These are phyloP conservation scores for Trichomonascaceae sp. DNA, from an alignment of 1,139 yeast genomes.

Conservation along the genomic window DNA sequence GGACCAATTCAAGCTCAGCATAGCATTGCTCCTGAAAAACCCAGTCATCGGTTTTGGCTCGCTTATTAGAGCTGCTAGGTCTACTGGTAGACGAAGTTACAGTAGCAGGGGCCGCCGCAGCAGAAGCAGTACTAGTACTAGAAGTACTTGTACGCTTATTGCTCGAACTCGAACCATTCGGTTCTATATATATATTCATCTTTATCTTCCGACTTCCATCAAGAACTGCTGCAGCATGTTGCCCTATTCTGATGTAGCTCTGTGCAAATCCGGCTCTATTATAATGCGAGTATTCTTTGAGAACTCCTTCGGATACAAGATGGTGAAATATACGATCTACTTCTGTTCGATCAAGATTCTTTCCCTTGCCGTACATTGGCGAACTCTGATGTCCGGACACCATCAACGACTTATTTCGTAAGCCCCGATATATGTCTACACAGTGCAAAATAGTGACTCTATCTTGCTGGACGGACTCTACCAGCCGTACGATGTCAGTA, in stretches of 20 bases:
- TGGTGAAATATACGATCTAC: slow-evolving; percentile 79
- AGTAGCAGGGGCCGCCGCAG: background rate
- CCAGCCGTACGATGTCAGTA: slow-evolving; percentile 51
- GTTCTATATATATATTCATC: slow-evolving; percentile 29
- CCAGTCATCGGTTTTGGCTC: background rate
- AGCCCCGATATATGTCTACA: slow-evolving; percentile 79
- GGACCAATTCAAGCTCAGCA: slow-evolving; percentile 14
- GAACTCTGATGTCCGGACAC: slow-evolving; percentile 56
- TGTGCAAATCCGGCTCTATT: slow-evolving; percentile 75
- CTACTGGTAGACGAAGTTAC: background rate
- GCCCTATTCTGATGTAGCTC: slow-evolving; percentile 62
- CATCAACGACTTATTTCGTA: slow-evolving; percentile 54
- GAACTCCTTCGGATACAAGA: slow-evolving; percentile 58
- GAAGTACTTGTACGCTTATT: slow-evolving; percentile 2
- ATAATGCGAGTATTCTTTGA: slow-evolving; percentile 67
- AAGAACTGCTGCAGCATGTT: slow-evolving; percentile 44
- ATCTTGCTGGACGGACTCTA: slow-evolving; percentile 48
- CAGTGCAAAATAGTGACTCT: slow-evolving; percentile 74
- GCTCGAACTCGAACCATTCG: background rate
- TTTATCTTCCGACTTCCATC: slow-evolving; percentile 41
- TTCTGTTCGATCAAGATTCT: slow-evolving; percentile 53
- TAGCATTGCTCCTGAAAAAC: slow-evolving; percentile 15
- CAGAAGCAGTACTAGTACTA: background rate
- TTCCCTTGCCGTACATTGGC: slow-evolving; percentile 67
- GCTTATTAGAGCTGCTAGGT: background rate